These are phyloP conservation scores for Santalum album DNA, from an alignment of 164 flowering plant genomes.

Conservation along the genomic window DNA sequence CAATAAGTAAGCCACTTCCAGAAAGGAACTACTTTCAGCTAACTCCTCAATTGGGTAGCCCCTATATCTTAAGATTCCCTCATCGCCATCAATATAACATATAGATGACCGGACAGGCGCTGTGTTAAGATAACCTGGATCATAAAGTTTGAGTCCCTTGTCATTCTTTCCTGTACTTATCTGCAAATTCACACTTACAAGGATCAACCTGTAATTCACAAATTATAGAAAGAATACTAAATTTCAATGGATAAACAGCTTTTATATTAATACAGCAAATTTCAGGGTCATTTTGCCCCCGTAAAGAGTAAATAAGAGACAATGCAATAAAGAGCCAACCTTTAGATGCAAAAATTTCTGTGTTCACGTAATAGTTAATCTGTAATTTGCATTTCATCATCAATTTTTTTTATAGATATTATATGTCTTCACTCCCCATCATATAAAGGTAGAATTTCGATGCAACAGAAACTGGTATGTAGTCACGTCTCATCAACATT, in stretches of 20 bases:
- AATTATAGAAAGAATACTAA: not conserved
- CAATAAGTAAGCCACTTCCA: constrained; percentile 90
- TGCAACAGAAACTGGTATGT: no score
- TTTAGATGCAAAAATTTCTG: no score
- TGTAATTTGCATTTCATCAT: no score
- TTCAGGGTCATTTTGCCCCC: no score
- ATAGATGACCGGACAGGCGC: constrained; percentile 93
- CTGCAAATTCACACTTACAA: constrained; percentile 24
- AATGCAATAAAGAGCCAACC: no score
- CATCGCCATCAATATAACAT: constrained; percentile 97
- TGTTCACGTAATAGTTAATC: no score
- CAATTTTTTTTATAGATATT: no score
- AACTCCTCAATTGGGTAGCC: constrained; percentile 97
- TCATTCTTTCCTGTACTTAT: constrained; percentile 73
- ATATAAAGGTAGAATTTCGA: no score
- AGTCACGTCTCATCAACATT: no score
- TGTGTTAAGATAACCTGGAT: constrained; percentile 95
- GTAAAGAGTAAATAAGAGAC: no score
- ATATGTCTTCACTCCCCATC: no score
- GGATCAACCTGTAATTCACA: not conserved
- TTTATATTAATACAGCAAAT: no score
- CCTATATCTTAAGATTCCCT: constrained; percentile 88
- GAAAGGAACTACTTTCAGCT: constrained; percentile 80
- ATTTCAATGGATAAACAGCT: not conserved
- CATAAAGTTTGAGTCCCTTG: constrained; percentile 90